Evolutionary conservation across 441 rosid genomes (phyloP).

Genomic region (Gossypium trilobum): DNA sequence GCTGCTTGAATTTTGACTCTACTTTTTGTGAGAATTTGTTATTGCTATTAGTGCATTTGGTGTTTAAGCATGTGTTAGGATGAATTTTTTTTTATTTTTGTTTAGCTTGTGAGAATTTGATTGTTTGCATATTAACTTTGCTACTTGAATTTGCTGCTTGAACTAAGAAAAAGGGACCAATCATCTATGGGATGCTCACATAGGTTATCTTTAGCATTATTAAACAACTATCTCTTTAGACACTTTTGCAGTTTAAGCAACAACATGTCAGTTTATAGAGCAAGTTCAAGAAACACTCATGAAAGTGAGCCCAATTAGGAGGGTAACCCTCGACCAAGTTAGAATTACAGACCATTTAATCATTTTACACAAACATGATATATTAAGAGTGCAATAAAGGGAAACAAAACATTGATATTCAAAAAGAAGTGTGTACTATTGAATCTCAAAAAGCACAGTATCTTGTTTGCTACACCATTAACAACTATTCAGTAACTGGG

Average conservation of each 20-base stretch:
- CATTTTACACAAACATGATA: neutral
- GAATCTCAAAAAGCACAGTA: neutral
- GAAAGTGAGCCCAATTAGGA: neutral
- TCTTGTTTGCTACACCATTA: neutral
- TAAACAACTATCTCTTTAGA: neutral
- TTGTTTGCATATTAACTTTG: too few species aligned
- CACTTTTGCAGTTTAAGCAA: neutral
- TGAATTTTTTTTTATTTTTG: too few species aligned
- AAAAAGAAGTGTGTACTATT: neutral
- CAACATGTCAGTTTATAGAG: neutral
- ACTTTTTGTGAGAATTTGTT: too few species aligned
- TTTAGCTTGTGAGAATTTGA: too few species aligned
- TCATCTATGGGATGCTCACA: neutral
- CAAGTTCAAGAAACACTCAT: neutral
- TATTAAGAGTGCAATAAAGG: neutral
- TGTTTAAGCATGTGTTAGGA: too few species aligned
- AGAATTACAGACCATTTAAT: neutral
- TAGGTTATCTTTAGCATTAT: neutral
- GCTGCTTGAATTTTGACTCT: too few species aligned
- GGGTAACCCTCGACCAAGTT: neutral
- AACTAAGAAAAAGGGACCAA: neutral
- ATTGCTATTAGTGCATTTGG: too few species aligned
- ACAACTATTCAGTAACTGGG: too few species aligned
- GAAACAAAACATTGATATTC: neutral
- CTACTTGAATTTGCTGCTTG: too few species aligned